These are phyloP conservation scores for Zygotorulaspora sp. DNA, from an alignment of 805 yeast genomes.

Conservation along the genomic window DNA sequence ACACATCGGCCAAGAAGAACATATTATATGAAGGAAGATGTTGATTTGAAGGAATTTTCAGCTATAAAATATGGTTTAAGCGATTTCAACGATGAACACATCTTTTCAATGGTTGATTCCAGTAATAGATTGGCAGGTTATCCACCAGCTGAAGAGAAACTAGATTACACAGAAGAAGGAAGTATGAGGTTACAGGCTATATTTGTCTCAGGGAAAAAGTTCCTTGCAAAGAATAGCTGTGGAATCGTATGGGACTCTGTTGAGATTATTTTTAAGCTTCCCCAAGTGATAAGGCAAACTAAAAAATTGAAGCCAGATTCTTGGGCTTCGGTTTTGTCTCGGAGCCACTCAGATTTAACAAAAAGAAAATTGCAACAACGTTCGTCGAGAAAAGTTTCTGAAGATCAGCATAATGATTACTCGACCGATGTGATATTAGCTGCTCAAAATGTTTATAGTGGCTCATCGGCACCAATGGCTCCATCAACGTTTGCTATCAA, in stretches of 20 bases:
- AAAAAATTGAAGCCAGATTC: neutral
- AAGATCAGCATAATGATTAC: slow-evolving; percentile 10
- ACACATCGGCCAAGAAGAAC: slow-evolving; percentile 42
- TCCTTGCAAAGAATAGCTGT: slow-evolving; percentile 19
- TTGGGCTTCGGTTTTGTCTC: slow-evolving; percentile 1
- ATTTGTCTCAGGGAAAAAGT: slow-evolving; percentile 16
- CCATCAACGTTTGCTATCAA: slow-evolving; percentile 26
- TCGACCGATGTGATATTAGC: neutral
- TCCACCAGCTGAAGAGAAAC: slow-evolving; percentile 10
- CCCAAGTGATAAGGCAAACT: neutral
- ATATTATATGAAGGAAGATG: slow-evolving; percentile 62
- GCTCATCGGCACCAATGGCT: slow-evolving; percentile 33
- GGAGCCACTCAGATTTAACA: neutral
- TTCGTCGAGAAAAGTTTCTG: neutral
- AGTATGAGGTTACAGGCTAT: slow-evolving; percentile 17
- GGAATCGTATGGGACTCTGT: slow-evolving; percentile 19
- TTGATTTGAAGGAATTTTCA: slow-evolving; percentile 53
- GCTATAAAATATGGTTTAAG: slow-evolving; percentile 50
- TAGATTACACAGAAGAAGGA: slow-evolving; percentile 11
- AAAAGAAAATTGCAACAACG: neutral
- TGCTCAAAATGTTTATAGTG: slow-evolving; percentile 30
- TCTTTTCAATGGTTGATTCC: slow-evolving; percentile 15
- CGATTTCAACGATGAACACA: slow-evolving; percentile 54
- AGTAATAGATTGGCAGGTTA: slow-evolving; percentile 21
- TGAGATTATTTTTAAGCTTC: neutral